Base-by-base conservation (phyloP, 768 basidiomycete species). In the Phylloporus arenicola region DNA sequence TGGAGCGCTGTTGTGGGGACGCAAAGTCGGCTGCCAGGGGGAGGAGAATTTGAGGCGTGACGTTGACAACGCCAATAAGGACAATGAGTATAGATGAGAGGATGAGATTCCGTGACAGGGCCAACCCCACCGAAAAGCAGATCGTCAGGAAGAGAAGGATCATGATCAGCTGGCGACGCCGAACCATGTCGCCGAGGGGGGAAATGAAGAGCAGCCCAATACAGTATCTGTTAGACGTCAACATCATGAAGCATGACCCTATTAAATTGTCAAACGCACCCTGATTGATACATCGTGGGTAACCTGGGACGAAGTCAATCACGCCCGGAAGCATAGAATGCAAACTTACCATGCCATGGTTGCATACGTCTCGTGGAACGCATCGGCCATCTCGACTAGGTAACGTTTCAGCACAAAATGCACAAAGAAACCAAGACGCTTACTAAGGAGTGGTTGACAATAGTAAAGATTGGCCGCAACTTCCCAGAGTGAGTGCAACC, bases 381-480 rank as follows among this genome's bases (percentile, higher is more conserved):
- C 65, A 43, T 60, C 37, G 50, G 76, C 62, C 50, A 76, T 68
- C 45, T 65, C 54, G 17, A 65, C 64, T 63, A 33, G 19, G 12
- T 25, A 33, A 42, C 2, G 11, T 2, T 22, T 54, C 7, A 52
- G 49, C 25, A 11, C 50, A n/a, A 16, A 29, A 37, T 44, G 2
- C 22, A 31, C 25, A 20, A 43, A 13, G n/a, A 43, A 4, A 45
- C 24, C 34, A 16, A 38, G 13, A 34, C 13, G 1, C 75, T 60
- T 60, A 81, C 88, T 86, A 10, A 91, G 70, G 52, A 92, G 68
- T 8, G 89, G 89, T 67, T 89, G 87, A 54, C 83, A 86, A 53
- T 91, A 92, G 62, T 90, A 92, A 43, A 92, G 68, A 62, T 92
- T 91, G 24, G 81, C 77, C 25, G 81, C 81, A 41, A 57, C 68